Conservation (phyloP, 2,329 filamentous ascomycete genomes). For the Penicillium sclerotiorum region DNA sequence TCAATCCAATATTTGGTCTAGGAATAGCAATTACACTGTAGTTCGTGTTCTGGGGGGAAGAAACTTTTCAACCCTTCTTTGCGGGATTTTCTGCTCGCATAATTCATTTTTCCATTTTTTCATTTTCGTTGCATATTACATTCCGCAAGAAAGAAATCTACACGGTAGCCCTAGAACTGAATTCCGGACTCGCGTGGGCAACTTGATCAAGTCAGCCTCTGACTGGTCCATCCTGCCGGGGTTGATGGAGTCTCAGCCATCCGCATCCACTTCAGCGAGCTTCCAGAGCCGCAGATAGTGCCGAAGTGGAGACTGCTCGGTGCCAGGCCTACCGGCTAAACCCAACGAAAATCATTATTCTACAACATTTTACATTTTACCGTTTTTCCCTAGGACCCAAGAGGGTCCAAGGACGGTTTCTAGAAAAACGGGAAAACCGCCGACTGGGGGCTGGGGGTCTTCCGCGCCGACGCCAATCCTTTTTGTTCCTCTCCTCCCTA, state of each 20-base stretch:
- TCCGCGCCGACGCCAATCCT: neutral
- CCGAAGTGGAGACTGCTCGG: constrained; percentile 23
- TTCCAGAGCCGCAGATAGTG: constrained; percentile 30
- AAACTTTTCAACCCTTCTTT: too few relatives aligned
- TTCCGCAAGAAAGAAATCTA: constrained; percentile 11
- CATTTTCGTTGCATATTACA: neutral
- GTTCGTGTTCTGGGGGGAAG: neutral
- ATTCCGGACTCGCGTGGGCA: constrained; percentile 12
- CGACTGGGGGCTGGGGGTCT: too few relatives aligned
- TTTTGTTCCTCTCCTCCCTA: too few relatives aligned
- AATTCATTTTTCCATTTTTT: too few relatives aligned
- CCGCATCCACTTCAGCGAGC: constrained; percentile 24
- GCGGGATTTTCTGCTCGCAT: constrained; percentile 5
- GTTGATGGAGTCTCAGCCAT: constrained; percentile 13
- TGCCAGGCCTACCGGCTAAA: constrained; percentile 12
- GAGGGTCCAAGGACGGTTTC: neutral
- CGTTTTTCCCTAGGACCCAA: too few relatives aligned
- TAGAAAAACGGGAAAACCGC: constrained; percentile 1
- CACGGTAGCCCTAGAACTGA: constrained; percentile 24
- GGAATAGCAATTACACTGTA: constrained; percentile 5
- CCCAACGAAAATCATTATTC: neutral
- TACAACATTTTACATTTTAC: too few relatives aligned
- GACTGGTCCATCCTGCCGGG: constrained; percentile 26
- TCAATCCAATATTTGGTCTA: neutral
- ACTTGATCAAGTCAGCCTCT: constrained; percentile 3